Evolutionary conservation across 1,139 yeast genomes (phyloP), one percentile per base, ranked within the genome.

Genomic region (Saccharomycopsis hybrid): DNA sequence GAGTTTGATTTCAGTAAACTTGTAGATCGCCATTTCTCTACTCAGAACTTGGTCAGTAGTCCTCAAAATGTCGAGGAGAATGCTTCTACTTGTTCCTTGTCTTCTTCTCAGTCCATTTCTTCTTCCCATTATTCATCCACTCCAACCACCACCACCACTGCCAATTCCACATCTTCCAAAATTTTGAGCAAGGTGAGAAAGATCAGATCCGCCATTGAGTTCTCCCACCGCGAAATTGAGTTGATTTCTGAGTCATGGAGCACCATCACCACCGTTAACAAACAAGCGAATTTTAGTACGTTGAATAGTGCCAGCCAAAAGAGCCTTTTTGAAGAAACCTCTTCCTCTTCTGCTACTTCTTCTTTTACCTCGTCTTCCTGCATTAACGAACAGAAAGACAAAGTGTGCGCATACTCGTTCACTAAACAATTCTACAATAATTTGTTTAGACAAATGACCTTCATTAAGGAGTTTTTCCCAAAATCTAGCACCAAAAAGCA

Each of bases 341-440:
- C 39, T 36, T 11, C 9, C 18, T 18, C 18, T 18, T 18, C 18
- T 18, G 36, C 25, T 18, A 24, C 40, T 5, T 36, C 41, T 4
- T 36, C 37, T 5, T 32, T 29, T 4, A 40, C 28, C 9, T 33
- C 43, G 7, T 27, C 30, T 7, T 40, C 30, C 24, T 29, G 44
- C 18, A 31, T 30, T 5, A 45, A 33, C 18, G 33, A 33, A 18
- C 30, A 41, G 27, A 32, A 40, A 25, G 35, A 47, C 9, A 43
- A 43, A 35, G 31, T 29, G 4, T 43, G 45, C 31, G 53, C 54
- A 4, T 52, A 52, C 36, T 45, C 51, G 11, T 47, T 52, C 36
- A 46, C 55, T n/a, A 50, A 45, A 28, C 55, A 52, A 41, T 51
- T 52, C 41, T 52, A 52, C 43, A 50, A 44, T 33, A 52, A 52